Conservation (phyloP, 257 asterid species). For the Petrea volubilis region DNA sequence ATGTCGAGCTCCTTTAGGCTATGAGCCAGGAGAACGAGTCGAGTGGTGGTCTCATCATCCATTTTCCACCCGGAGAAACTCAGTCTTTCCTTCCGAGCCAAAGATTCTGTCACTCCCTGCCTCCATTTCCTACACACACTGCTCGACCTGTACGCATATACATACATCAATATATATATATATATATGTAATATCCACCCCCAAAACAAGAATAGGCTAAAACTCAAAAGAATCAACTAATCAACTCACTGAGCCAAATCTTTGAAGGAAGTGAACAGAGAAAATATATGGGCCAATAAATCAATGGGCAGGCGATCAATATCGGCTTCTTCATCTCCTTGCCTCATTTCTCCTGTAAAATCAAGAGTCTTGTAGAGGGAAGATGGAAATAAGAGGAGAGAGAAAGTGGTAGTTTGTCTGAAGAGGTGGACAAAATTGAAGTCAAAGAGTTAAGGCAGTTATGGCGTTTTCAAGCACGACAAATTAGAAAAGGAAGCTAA, state of each 20-base stretch:
- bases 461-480: conserved; percentile 33
- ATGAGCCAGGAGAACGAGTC: conserved; percentile 69
- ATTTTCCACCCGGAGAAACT: conserved; percentile 90
- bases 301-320: conserved; percentile 83
- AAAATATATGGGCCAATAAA: conserved; percentile 75
- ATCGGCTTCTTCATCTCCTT: conserved; percentile 45
- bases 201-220: not conserved
- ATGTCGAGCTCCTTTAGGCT: conserved; percentile 88
- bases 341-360: conserved; percentile 26
- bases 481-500: not conserved
- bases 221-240: not conserved
- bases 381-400: not conserved
- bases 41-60: conserved; percentile 76
- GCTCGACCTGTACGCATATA: conserved; percentile 48
- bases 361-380: not conserved
- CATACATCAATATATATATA: not conserved
- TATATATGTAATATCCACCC: not conserved
- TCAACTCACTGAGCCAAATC: conserved; percentile 79
- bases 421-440: conserved; percentile 2
- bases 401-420: too few relatives aligned
- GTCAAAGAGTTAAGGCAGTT: not conserved
- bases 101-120: conserved; percentile 76
- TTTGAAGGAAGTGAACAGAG: conserved; percentile 69
- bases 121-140: conserved; percentile 83
- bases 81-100: conserved; percentile 60